Conservation (phyloP, 768 basidiomycete genomes). For the Amanita phalloides region DNA sequence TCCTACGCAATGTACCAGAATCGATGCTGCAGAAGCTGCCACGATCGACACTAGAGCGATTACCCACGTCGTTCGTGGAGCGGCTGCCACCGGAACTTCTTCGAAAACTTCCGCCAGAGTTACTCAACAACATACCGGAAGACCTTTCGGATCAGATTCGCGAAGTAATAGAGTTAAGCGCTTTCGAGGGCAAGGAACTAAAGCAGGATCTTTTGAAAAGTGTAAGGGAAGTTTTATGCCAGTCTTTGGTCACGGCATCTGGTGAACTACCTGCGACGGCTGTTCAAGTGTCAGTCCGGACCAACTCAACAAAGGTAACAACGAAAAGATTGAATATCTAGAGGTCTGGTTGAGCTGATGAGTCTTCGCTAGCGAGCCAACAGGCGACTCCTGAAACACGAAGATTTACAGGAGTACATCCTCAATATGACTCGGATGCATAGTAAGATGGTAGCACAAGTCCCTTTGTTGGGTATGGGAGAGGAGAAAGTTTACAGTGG, state of each 20-base stretch:
- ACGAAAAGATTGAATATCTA: no score
- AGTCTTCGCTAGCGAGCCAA: no score
- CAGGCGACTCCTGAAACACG: no score
- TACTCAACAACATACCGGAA: background rate
- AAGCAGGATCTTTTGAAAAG: background rate
- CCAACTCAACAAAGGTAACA: background rate
- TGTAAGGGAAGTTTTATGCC: background rate
- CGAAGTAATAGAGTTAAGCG: background rate
- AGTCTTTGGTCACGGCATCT: background rate
- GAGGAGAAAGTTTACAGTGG: no score
- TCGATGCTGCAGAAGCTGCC: background rate
- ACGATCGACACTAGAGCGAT: background rate
- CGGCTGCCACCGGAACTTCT: background rate
- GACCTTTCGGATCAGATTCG: no score
- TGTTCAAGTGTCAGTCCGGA: background rate
- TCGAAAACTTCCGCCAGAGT: background rate
- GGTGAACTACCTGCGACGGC: background rate
- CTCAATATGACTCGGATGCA: no score
- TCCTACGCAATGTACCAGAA: background rate
- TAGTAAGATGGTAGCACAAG: no score
- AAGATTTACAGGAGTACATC: no score
- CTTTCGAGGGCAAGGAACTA: background rate
- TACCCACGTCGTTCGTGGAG: background rate
- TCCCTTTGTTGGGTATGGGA: no score
- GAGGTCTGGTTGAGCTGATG: no score